phyloP scores from a whole-genome alignment of 345 rosid species.

The Orychophragmus violaceus region DNA sequence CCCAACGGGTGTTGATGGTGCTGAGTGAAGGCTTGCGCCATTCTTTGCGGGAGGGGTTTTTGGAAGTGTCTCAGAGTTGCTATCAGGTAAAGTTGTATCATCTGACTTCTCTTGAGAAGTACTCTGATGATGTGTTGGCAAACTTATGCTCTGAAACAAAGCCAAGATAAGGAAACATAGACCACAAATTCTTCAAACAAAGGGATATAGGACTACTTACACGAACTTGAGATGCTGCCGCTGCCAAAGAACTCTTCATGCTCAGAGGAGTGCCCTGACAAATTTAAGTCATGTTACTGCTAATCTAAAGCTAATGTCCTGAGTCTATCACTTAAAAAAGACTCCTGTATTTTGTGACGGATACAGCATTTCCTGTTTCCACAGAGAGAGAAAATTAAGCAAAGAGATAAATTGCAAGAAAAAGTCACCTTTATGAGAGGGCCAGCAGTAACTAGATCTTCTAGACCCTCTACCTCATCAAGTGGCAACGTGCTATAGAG shows the following conservation, averaged over 20 bases:
- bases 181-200: neutral
- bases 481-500: slow-evolving; percentile 73
- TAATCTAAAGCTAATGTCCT: slow-evolving; percentile 1
- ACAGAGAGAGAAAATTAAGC: neutral
- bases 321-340: neutral
- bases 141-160: slow-evolving; percentile 44
- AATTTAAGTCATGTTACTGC: slow-evolving; percentile 9
- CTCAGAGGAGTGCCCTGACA: slow-evolving; percentile 71
- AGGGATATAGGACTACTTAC: slow-evolving; percentile 36
- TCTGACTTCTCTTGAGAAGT: slow-evolving; percentile 61
- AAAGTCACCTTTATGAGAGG: slow-evolving; percentile 74
- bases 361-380: neutral
- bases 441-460: slow-evolving; percentile 75
- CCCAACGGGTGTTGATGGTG: slow-evolving; percentile 56
- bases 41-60: slow-evolving; percentile 69
- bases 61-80: slow-evolving; percentile 50
- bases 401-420: slow-evolving; percentile 9
- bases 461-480: slow-evolving; percentile 94
- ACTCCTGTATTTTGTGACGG: slow-evolving; percentile 1
- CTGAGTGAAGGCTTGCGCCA: slow-evolving; percentile 41
- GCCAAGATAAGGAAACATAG: slow-evolving; percentile 4
- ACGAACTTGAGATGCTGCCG: slow-evolving; percentile 53
- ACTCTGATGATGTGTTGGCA: slow-evolving; percentile 42
- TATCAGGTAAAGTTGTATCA: slow-evolving; percentile 56
- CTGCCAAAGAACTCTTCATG: slow-evolving; percentile 64